Evolutionary conservation across 345 rosid genomes (phyloP), one percentile per base, ranked within the genome.

Genomic region (Raphanus sativus): DNA sequence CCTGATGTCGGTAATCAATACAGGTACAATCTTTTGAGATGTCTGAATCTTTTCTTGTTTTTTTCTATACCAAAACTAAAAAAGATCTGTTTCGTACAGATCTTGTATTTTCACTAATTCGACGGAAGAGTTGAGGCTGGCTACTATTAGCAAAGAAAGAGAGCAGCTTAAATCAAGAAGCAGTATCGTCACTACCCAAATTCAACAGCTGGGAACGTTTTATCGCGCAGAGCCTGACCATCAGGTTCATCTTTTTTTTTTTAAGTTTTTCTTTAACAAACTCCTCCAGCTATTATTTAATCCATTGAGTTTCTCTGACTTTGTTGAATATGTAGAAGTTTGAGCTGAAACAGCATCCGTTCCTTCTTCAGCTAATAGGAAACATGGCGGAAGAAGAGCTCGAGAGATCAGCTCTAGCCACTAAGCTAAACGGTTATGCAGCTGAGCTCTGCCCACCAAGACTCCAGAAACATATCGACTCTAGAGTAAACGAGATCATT

Each of bases 1-100:
- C 99, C 98, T 73, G 99, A 95, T 78, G 98, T 92, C 29, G 99
- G 99, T 62, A 78, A 78, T 67, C 98, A 94, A 48, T 94, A 94
- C 85, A 94, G 98, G 99, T 90, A 16, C 55, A 50, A 1, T 50
- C 17, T 50, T 21, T 50, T 11, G 16, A 25, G 17, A 36, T 40
- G 6, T 36, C 56, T 42, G 48, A 24, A 68, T 32, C 48, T 67
- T 38, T 26, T 40, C 9, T 70, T 42, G n/a, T 17, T 42, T 56
- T 0, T 2, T 3, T 25, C 0, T 8, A 36, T 0, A 55, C 38
- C 24, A 55, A 52, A 56, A 42, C 21, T 55, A 32, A 32, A 6
- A 6, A 62, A 71, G 55, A 75, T 63, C 5, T 0, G 24, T 55
- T 56, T 56, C 2, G 40, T 48, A 26, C 86, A 92, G 98, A 85